Base-by-base conservation (phyloP, 805 yeast species). In the Candida ficus region DNA sequence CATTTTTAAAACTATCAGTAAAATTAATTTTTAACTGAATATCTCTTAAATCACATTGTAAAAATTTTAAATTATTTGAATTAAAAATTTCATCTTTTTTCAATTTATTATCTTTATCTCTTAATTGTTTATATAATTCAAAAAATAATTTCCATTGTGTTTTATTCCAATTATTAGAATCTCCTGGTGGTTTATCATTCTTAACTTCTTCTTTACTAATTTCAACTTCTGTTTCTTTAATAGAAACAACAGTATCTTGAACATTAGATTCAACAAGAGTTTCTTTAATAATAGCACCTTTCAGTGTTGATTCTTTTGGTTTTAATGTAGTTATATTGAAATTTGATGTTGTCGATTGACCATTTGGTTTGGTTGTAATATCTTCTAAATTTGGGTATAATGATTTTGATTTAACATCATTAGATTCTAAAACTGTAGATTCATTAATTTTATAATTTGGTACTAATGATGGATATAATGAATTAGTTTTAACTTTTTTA, bases 71-170 rank as follows among this genome's bases (percentile, higher is more conserved):
- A 13, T 37, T 27, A 1, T 35, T 37, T 9, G 39, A 25, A 2
- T 39, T 47, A 41, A 55, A 55, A 2, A 47, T 11, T 16, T 42
- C 36, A 33, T 53, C 53, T 4, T 43, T 39, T 7, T 26, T 31
- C 1, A 19, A 22, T 2, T 17, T 7, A 16, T 38, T 35, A 34
- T 35, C 18, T n/a, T 23, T 17, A 20, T 12, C 19, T 16, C 29
- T 41, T 28, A 41, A 52, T 25, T 28, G 20, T 7, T 42, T 37
- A 34, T 29, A 49, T 7, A 27, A 22, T 7, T 35, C 38, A 22
- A 50, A 39, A 29, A 55, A 55, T 12, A 25, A 26, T 14, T 17
- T 29, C 59, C 59, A 55, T 39, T 55, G 59, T 3, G 20, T 5
- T 18, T 29, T 35, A 10, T 31, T 33, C 52, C 52, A 48, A 7